Evolutionary conservation across 106 monocot genomes (phyloP).

Genomic region (Iris macrosiphon): DNA sequence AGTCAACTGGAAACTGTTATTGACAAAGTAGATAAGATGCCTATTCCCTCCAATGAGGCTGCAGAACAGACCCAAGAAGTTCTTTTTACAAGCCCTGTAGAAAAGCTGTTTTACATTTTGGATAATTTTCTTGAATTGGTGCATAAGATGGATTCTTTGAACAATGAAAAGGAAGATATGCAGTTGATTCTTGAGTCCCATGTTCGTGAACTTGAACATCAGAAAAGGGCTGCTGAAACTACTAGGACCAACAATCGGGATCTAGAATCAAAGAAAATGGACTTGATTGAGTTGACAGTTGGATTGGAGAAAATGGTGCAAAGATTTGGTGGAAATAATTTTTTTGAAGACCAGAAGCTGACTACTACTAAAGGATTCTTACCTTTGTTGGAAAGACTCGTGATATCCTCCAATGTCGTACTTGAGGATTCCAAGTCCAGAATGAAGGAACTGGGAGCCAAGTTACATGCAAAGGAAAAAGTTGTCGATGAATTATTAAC

Average conservation of each 20-base stretch:
- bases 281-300: conserved; percentile 38
- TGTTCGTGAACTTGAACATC: conserved; percentile 43
- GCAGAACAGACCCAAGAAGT: conserved; percentile 10
- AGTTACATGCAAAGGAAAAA: conserved; percentile 54
- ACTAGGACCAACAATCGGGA: conserved; percentile 21
- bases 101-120: conserved; percentile 64
- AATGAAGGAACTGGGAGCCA: conserved; percentile 59
- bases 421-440: conserved; percentile 55
- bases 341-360: conserved; percentile 41
- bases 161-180: conserved; percentile 60
- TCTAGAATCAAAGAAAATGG: conserved; percentile 33
- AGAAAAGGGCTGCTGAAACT: conserved; percentile 42
- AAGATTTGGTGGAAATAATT: conserved; percentile 41
- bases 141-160: conserved; percentile 21
- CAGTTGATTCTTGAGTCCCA: conserved; percentile 41
- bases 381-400: conserved; percentile 46
- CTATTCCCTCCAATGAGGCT: conserved; percentile 27
- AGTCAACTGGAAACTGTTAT: conserved; percentile 49
- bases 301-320: conserved; percentile 59
- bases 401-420: conserved; percentile 25
- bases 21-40: conserved; percentile 47
- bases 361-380: conserved; percentile 33
- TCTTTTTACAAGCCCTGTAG: conserved; percentile 32
- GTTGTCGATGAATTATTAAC: conserved; percentile 44
- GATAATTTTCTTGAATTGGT: conserved; percentile 46